Conservation (phyloP, 768 basidiomycete species). For the Auricularia cornea region DNA sequence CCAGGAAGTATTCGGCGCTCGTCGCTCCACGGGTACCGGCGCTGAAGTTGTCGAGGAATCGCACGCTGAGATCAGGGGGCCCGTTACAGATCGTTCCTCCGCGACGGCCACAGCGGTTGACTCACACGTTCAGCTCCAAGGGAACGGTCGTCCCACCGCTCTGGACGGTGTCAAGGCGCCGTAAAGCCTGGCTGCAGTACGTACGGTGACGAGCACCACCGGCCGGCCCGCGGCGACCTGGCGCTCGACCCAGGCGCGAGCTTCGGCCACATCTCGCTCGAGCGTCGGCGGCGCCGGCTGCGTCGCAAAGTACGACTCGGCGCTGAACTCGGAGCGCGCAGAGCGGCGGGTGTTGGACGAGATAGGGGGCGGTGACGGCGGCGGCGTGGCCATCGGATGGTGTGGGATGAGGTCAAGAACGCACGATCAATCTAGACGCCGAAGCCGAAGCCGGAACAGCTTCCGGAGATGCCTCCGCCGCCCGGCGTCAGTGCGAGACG, state of each 20-base stretch:
- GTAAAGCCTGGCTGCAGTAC: constrained; percentile 17
- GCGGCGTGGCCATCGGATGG: neutral
- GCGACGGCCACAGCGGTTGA: constrained; percentile 10
- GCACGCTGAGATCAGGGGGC: constrained; percentile 85
- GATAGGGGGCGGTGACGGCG: neutral
- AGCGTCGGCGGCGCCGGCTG: constrained; percentile 73
- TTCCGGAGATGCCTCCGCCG: too few species aligned
- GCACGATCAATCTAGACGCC: too few species aligned
- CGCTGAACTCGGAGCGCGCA: constrained; percentile 47
- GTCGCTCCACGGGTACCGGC: constrained; percentile 96
- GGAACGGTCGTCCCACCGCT: constrained; percentile 98
- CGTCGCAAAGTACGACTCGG: constrained; percentile 84
- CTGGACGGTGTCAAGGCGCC: constrained; percentile 32
- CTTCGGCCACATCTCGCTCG: constrained; percentile 53
- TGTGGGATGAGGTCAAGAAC: too few species aligned
- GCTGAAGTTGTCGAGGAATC: constrained; percentile 98
- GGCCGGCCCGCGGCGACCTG: constrained; percentile 58
- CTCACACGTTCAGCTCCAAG: constrained; percentile 98
- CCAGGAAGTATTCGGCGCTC: constrained; percentile 95
- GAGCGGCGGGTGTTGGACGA: neutral
- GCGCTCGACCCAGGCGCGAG: constrained; percentile 59
- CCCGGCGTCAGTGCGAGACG: too few species aligned
- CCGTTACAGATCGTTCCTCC: constrained; percentile 9
- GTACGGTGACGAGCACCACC: constrained; percentile 91
- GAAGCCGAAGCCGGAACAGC: too few species aligned